Evolutionary conservation across 2,329 filamentous ascomycete genomes (phyloP).

Genomic region (Tolypocladium nubicola): DNA sequence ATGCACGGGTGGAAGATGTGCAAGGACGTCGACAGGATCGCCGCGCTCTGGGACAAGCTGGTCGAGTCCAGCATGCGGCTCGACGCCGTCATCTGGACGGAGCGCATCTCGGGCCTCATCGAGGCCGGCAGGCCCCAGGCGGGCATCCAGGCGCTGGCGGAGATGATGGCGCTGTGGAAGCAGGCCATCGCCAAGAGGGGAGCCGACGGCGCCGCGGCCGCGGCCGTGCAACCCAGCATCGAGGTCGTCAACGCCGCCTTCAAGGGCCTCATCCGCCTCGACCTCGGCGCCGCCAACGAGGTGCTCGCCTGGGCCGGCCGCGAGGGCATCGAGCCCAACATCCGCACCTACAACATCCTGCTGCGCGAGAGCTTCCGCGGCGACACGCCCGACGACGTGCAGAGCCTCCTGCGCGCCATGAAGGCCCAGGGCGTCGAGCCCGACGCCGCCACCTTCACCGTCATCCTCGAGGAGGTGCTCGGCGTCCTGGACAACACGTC

Average conservation of each 20-base stretch:
- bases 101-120: constrained; percentile 57
- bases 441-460: constrained; percentile 62
- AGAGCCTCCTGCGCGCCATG: constrained; percentile 50
- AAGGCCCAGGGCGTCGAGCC: constrained; percentile 39
- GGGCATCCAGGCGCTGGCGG: constrained; percentile 52
- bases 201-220: constrained; percentile 14
- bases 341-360: constrained; percentile 59
- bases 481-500: constrained; percentile 25
- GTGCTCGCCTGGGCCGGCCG: constrained; percentile 49
- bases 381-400: constrained; percentile 35
- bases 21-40: constrained; percentile 47
- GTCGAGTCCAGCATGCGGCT: constrained; percentile 44
- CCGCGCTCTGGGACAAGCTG: constrained; percentile 59
- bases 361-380: constrained; percentile 47
- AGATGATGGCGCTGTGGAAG: constrained; percentile 55
- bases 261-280: constrained; percentile 45
- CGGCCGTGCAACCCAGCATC: constrained; percentile 47
- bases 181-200: constrained; percentile 18
- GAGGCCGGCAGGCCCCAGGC: constrained; percentile 38
- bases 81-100: constrained; percentile 59
- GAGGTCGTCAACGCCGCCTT: constrained; percentile 61
- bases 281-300: constrained; percentile 36
- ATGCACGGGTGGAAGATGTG: constrained; percentile 57
- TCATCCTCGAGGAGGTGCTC: constrained; percentile 54
- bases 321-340: constrained; percentile 44